These are phyloP conservation scores for Brachypodium distachyon DNA, from an alignment of 202 grass and related monocot species.

Conservation along the genomic window DNA sequence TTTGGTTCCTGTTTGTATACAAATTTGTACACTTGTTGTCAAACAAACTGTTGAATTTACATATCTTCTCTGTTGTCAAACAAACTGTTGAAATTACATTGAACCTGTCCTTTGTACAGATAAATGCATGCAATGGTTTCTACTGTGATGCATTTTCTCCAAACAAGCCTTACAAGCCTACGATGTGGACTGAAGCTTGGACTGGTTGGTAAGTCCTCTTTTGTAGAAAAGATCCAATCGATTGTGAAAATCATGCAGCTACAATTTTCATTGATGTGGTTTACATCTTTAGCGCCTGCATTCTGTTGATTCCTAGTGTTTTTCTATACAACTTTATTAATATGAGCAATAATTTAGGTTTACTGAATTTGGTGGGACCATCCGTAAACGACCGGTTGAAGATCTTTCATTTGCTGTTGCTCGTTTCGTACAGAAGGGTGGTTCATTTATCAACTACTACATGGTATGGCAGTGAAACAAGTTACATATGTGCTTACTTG, in stretches of 20 bases:
- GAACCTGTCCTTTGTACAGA: conserved; percentile 43
- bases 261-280: not conserved
- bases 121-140: conserved; percentile 97
- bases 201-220: conserved; percentile 71
- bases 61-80: not conserved
- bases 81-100: not conserved
- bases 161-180: conserved; percentile 81
- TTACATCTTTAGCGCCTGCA: not conserved
- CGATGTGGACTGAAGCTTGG: conserved; percentile 99
- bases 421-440: conserved; percentile 93
- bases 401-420: conserved; percentile 92
- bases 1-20: not conserved
- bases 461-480: conserved; percentile 51
- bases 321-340: not conserved
- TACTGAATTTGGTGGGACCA: conserved; percentile 86
- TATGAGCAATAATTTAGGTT: conserved; percentile 48
- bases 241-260: not conserved
- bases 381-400: conserved; percentile 75
- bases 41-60: not conserved
- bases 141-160: conserved; percentile 92
- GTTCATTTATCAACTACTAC: conserved; percentile 98
- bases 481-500: not conserved
- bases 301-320: not conserved
- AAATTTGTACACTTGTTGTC: not conserved
- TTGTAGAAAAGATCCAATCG: not conserved